Conservation (phyloP, 441 rosid genomes). For the Gossypium gossypioides region DNA sequence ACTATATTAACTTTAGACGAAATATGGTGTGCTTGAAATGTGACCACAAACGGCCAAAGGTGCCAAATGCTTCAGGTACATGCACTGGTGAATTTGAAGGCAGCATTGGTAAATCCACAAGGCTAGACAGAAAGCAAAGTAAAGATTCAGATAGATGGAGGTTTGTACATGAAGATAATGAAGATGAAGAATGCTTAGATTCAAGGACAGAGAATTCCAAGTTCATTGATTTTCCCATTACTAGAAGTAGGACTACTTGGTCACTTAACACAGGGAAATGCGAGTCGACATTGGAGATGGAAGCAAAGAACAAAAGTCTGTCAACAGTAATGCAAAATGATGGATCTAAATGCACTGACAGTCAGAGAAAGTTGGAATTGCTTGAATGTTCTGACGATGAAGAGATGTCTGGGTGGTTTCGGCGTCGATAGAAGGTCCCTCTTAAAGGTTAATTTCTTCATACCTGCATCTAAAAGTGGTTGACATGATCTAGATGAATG, state of each 20-base stretch:
- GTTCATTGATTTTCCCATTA: slow-evolving; percentile 43
- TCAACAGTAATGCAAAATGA: slow-evolving; percentile 16
- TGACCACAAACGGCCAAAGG: slow-evolving; percentile 60
- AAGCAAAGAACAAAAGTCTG: slow-evolving; percentile 19
- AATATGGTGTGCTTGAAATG: slow-evolving; percentile 76
- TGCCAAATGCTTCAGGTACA: slow-evolving; percentile 21
- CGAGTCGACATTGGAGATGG: slow-evolving; percentile 45
- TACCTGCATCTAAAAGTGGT: background rate
- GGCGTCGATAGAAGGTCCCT: slow-evolving; percentile 9
- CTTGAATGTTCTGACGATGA: slow-evolving; percentile 39
- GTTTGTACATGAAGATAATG: slow-evolving; percentile 36
- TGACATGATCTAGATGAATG: background rate
- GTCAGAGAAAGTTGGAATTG: slow-evolving; percentile 22
- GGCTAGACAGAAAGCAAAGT: background rate
- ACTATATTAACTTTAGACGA: slow-evolving; percentile 69
- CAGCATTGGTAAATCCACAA: background rate
- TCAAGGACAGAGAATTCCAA: slow-evolving; percentile 18
- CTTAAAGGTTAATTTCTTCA: background rate
- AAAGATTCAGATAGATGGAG: slow-evolving; percentile 31
- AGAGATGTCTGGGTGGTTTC: slow-evolving; percentile 71
- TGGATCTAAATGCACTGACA: slow-evolving; percentile 5
- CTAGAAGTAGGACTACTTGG: slow-evolving; percentile 47
- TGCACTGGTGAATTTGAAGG: slow-evolving; percentile 9
- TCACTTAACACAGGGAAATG: slow-evolving; percentile 36
- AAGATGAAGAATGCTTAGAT: slow-evolving; percentile 8